phyloP scores from a whole-genome alignment of 2,329 filamentous ascomycete species.

The Phoma sp. region DNA sequence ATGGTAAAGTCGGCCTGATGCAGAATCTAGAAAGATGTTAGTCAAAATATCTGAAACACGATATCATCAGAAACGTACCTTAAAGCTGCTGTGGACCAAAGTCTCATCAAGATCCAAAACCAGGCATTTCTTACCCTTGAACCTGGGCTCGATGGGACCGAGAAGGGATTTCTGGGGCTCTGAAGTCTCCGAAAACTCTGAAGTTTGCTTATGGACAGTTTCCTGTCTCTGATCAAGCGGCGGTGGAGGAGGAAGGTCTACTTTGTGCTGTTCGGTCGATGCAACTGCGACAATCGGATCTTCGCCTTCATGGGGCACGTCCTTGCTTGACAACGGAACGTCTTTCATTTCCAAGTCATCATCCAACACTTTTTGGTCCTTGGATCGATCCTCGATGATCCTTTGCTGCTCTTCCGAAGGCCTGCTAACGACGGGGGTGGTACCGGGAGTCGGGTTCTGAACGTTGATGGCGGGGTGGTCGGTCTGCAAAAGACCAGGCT shows the following conservation, averaged over 20 bases:
- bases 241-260: conserved; percentile 65
- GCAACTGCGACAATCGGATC: conserved; percentile 29
- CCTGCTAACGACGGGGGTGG: conserved; percentile 43
- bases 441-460: conserved; percentile 56
- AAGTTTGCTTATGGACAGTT: conserved; percentile 49
- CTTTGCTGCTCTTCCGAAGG: conserved; percentile 49
- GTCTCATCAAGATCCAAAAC: conserved; percentile 97
- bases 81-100: conserved; percentile 97
- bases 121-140: conserved; percentile 89
- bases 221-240: conserved; percentile 57
- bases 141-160: conserved; percentile 79
- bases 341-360: conserved; percentile 72
- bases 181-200: conserved; percentile 51
- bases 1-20: conserved; percentile 99
- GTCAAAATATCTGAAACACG: background rate
- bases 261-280: conserved; percentile 44
- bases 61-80: conserved; percentile 64
- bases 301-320: conserved; percentile 54
- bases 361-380: conserved; percentile 58
- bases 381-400: conserved; percentile 59
- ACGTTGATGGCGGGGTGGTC: conserved; percentile 51
- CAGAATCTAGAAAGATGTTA: conserved; percentile 72
- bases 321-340: conserved; percentile 59
- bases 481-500: conserved; percentile 44
- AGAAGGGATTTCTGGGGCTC: conserved; percentile 73